These are phyloP conservation scores for Mycena maculata DNA, from an alignment of 768 basidiomycete species.

Conservation along the genomic window DNA sequence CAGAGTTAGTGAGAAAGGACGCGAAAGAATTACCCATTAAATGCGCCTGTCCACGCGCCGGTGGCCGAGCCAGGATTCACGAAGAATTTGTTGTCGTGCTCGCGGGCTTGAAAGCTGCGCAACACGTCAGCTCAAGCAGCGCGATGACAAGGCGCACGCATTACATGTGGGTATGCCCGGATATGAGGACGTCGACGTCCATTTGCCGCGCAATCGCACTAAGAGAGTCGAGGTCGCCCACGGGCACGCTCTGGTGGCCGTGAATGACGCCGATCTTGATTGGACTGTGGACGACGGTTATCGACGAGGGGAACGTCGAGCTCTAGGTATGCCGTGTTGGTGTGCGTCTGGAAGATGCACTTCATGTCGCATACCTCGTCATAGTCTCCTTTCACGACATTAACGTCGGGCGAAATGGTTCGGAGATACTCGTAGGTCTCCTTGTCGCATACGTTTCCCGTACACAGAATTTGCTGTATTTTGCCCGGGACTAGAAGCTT, in stretches of 20 bases:
- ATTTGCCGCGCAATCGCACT: constrained; percentile 91
- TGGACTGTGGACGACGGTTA: constrained; percentile 83
- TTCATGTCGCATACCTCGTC: constrained; percentile 78
- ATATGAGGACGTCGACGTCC: constrained; percentile 96
- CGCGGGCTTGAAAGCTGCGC: constrained; percentile 85
- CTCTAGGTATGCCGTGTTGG: constrained; percentile 51
- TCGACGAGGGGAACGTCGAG: constrained; percentile 80
- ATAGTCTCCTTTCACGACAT: constrained; percentile 93
- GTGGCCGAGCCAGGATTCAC: constrained; percentile 96
- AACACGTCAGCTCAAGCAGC: constrained; percentile 15
- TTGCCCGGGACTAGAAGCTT: constrained; percentile 96
- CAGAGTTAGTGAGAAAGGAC: not conserved
- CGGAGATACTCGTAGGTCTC: constrained; percentile 97
- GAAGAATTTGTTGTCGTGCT: constrained; percentile 92
- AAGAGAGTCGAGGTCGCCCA: constrained; percentile 92
- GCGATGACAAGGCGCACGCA: constrained; percentile 41
- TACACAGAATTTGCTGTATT: constrained; percentile 97
- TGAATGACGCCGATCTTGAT: constrained; percentile 94
- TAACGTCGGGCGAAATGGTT: constrained; percentile 93
- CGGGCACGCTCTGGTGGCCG: constrained; percentile 93
- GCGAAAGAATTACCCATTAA: constrained; percentile 63
- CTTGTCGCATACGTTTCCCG: constrained; percentile 96
- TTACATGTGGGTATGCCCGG: constrained; percentile 94
- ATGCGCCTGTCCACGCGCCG: constrained; percentile 90
- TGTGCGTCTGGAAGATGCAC: not conserved